Percentiles rank a stretch among this genome's conserved stretches.
These are phyloP conservation scores for Cryptosporidium muris DNA, from an alignment of 169 alveolate genomes.

Conservation along the genomic window DNA sequence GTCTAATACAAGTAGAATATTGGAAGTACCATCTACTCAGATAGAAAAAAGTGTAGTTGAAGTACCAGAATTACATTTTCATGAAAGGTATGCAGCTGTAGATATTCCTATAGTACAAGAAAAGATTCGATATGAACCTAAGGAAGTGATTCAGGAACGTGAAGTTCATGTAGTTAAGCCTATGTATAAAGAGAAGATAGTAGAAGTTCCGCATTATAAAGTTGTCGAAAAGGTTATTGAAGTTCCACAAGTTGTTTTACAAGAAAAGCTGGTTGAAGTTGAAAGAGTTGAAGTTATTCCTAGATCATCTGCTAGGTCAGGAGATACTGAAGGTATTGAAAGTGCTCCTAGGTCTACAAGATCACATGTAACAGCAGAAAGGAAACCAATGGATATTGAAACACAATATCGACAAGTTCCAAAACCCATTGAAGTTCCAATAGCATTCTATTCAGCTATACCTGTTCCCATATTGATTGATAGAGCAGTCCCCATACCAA, in stretches of 20 bases:
- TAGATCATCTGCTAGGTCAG: neutral
- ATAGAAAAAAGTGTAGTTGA: constrained; percentile 82
- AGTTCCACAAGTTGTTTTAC: constrained; percentile 87
- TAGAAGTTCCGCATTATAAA: constrained; percentile 90
- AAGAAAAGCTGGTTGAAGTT: constrained; percentile 89
- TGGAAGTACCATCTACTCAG: too few relatives aligned
- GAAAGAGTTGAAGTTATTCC: constrained; percentile 58
- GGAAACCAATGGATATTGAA: constrained; percentile 57
- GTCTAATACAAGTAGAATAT: too few relatives aligned
- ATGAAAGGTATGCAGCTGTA: constrained; percentile 55
- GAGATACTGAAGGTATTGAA: too few relatives aligned
- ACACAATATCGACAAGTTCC: constrained; percentile 92
- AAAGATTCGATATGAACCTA: constrained; percentile 88
- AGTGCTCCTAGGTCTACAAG: neutral
- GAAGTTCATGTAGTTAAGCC: constrained; percentile 86
- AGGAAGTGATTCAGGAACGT: constrained; percentile 84
- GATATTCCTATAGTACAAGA: constrained; percentile 84
- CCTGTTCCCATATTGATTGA: constrained; percentile 89
- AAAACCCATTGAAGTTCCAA: constrained; percentile 91
- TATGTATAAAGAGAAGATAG: constrained; percentile 86
- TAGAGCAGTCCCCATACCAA: constrained; percentile 91
- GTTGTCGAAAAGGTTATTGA: constrained; percentile 88
- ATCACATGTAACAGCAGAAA: constrained; percentile 38
- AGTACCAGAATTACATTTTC: constrained; percentile 85
- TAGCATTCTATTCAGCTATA: constrained; percentile 88